Base-by-base conservation (phyloP, 768 basidiomycete species). In the Ramaria sp. region DNA sequence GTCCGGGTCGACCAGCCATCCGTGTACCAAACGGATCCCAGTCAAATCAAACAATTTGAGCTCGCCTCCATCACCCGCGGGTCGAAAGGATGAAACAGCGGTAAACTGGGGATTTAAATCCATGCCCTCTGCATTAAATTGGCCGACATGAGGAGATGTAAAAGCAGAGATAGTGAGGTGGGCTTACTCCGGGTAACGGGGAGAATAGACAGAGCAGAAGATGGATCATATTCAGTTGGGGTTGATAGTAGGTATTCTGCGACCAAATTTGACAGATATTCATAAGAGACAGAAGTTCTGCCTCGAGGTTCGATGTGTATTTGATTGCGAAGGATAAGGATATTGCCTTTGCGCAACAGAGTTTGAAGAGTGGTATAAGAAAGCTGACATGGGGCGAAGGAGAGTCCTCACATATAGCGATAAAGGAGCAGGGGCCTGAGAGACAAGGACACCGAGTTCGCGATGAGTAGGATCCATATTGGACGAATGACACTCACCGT, bases 71-170 rank as follows among this genome's bases (percentile, higher is more conserved):
- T 76, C 75, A 0, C 78, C 79, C 0, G 70, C 70, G 1, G 89
- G 86, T 12, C 79, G 75, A 66, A 94, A 93, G 0, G 81, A 77
- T 1, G 78, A 79, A 7, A 83, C 65, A 0, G 78, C 78, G 0
- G 83, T 86, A 67, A 96, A 96, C 0, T 82, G 69, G 0, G 92
- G 90, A 63, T 96, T 92, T 46, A 96, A 73, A 65, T 93, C 87
- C 76, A 96, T 87, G 12, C 93, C 93, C 76, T 81, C 86, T 90
- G 55, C 9, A 41, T 48, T 5, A 34, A 39, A 38, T 31, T 11
- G 31, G 5, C 11, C 2, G 7, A 45, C n/a, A 58, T 47, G 47
- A 47, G 12, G 45, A 30, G 7, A 46, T 13, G 54, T 51, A 34
- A 37, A 53, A 42, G 34, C 20, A 17, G 12, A 31, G 19, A 53